Evolutionary conservation across 352 stramenopile genomes (phyloP).

Genomic region (Phytophthora sp.): DNA sequence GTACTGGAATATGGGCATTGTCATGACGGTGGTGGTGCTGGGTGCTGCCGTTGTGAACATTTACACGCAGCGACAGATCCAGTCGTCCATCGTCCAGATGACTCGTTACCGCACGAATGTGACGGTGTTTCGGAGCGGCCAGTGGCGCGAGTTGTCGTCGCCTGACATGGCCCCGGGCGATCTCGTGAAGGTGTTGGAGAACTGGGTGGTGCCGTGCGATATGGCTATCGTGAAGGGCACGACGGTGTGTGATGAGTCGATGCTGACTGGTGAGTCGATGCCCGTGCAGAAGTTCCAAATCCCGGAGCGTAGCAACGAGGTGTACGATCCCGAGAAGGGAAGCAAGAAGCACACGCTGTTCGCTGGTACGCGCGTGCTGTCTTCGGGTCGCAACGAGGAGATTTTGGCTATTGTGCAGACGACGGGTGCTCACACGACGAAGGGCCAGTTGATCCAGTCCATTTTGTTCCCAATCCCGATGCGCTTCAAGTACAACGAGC

Average conservation of each 20-base stretch:
- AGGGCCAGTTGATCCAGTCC: slow-evolving; percentile 68
- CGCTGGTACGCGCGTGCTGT: slow-evolving; percentile 64
- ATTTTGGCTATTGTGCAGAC: slow-evolving; percentile 63
- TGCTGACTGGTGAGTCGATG: slow-evolving; percentile 62
- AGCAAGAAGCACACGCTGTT: slow-evolving; percentile 75
- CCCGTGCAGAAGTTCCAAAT: slow-evolving; percentile 71
- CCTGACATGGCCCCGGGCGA: slow-evolving; percentile 46
- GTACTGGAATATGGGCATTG: slow-evolving; percentile 41
- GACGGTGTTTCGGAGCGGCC: slow-evolving; percentile 38
- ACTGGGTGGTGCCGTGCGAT: slow-evolving; percentile 53
- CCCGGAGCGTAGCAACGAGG: slow-evolving; percentile 31
- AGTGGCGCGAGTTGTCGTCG: slow-evolving; percentile 37
- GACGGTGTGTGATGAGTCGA: slow-evolving; percentile 49
- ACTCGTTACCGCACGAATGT: slow-evolving; percentile 56
- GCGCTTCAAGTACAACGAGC: slow-evolving; percentile 84
- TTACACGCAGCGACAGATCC: slow-evolving; percentile 36
- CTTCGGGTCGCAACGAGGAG: slow-evolving; percentile 44
- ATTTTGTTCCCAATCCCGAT: slow-evolving; percentile 75
- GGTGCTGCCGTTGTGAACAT: slow-evolving; percentile 38
- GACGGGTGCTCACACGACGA: slow-evolving; percentile 68
- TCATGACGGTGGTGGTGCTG: slow-evolving; percentile 38
- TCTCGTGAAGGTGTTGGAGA: slow-evolving; percentile 42
- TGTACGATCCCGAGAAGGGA: slow-evolving; percentile 47
- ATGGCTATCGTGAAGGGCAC: slow-evolving; percentile 50
- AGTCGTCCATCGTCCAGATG: slow-evolving; percentile 40